These are phyloP conservation scores for Lactarius evosmus DNA, from an alignment of 768 basidiomycete genomes.

Conservation along the genomic window DNA sequence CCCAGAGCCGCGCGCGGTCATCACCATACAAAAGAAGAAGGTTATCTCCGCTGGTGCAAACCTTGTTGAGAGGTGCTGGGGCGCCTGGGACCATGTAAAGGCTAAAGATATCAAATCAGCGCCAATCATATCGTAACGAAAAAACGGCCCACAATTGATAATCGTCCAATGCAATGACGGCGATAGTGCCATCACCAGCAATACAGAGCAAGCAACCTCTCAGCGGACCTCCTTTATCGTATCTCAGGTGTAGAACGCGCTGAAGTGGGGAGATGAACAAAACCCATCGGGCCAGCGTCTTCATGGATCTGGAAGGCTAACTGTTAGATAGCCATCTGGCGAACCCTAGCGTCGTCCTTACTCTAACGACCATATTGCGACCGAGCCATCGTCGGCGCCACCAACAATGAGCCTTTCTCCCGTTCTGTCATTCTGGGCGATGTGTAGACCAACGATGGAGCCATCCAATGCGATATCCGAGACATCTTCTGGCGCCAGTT, in stretches of 20 bases:
- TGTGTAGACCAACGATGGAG: conserved; percentile 48
- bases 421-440: conserved; percentile 55
- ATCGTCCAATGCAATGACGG: conserved; percentile 67
- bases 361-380: conserved; percentile 70
- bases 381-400: conserved; percentile 74
- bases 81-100: conserved; percentile 81
- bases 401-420: conserved; percentile 65
- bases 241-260: conserved; percentile 53
- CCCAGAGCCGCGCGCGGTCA: conserved; percentile 82
- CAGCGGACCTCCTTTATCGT: conserved; percentile 53
- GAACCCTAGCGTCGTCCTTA: conserved; percentile 35
- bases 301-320: conserved; percentile 48
- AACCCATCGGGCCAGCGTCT: conserved; percentile 67
- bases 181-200: conserved; percentile 77
- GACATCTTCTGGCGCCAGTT: conserved; percentile 34
- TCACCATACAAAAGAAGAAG: conserved; percentile 74
- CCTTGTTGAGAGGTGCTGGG: conserved; percentile 54
- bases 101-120: conserved; percentile 39
- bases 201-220: conserved; percentile 69
- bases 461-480: conserved; percentile 51
- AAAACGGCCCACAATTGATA: conserved; percentile 68
- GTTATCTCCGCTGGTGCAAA: conserved; percentile 67
- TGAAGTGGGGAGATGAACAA: conserved; percentile 65
- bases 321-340: not conserved
- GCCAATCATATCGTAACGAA: not conserved